phyloP scores from a whole-genome alignment of 805 yeast species.

The Starmerella floris region DNA sequence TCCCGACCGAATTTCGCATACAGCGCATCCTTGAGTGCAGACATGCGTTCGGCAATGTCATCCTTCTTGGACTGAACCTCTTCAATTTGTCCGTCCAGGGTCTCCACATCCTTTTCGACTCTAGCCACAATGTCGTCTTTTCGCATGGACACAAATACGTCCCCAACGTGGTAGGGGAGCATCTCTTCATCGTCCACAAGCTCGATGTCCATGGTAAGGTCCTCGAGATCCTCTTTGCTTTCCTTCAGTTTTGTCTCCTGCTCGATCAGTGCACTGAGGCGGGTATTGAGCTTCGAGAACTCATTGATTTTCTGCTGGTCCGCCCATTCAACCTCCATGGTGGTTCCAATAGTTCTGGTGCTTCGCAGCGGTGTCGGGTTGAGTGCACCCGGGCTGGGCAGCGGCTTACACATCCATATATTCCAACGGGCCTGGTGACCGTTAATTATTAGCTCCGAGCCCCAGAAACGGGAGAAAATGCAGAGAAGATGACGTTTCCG shows the following conservation, averaged over 20 bases:
- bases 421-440: too few relatives aligned
- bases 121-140: conserved; percentile 54
- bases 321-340: conserved; percentile 52
- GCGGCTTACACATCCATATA: too few relatives aligned
- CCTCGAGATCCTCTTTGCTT: conserved; percentile 82
- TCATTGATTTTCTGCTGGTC: conserved; percentile 84
- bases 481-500: not conserved
- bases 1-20: conserved; percentile 83
- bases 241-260: conserved; percentile 39
- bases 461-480: too few relatives aligned
- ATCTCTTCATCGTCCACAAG: conserved; percentile 49
- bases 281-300: conserved; percentile 68
- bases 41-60: conserved; percentile 41
- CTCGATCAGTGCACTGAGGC: conserved; percentile 45
- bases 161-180: conserved; percentile 61
- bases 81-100: conserved; percentile 39
- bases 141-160: conserved; percentile 53
- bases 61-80: conserved; percentile 37
- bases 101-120: conserved; percentile 49
- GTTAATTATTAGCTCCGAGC: too few relatives aligned
- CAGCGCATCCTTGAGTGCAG: conserved; percentile 51
- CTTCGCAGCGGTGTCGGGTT: too few relatives aligned
- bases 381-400: too few relatives aligned
- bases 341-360: too few relatives aligned
- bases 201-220: conserved; percentile 72